Evolutionary conservation across 1,284 basidiomycete species (phyloP), one percentile per base, ranked within the genome.

Genomic region (Cutaneotrichosporon daszewskae): DNA sequence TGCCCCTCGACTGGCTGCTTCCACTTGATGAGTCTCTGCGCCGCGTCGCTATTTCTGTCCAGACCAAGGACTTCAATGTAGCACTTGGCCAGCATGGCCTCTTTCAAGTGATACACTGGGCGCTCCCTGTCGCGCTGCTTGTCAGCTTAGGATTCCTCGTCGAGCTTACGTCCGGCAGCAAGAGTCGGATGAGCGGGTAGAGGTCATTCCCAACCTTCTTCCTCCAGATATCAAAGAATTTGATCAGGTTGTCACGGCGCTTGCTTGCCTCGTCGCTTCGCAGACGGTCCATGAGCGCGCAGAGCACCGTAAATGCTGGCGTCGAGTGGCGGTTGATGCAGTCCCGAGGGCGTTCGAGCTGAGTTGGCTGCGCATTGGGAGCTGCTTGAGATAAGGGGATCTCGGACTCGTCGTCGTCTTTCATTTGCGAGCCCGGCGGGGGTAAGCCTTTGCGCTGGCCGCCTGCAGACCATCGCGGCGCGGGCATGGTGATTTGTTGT

Each of bases 1-100:
- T 64, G 55, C 1, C 62, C 62, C 8, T 60, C 57, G 5, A 64
- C 54, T 0, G 90, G 91, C 54, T 80, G 82, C 73, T 91, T 96
- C 91, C 91, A 95, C 55, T 92, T 84, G 37, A 85, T 71, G 34
- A 96, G 71, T 24, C 84, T 78, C 40, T 84, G 77, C 0, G 88
- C 84, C 54, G 89, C 85, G 3, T 82, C 82, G 45, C 85, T 84
- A 60, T 81, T 81, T 60, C 73, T 77, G 37, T 83, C 81, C 1
- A 96, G 74, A 0, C 86, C 87, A 29, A 96, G 84, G 0, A 91
- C 76, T 50, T 85, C 84, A 70, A 91, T 87, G 63, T 91, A 92
- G 10, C 80, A 81, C 68, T 88, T 91, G 3, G 89, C 89, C 3
- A 96, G 73, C 59, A 85, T 85, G 68, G 85, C 84, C 72, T 96